These are phyloP conservation scores for Yarrowia galli DNA, from an alignment of 1,139 yeast species.

Conservation along the genomic window DNA sequence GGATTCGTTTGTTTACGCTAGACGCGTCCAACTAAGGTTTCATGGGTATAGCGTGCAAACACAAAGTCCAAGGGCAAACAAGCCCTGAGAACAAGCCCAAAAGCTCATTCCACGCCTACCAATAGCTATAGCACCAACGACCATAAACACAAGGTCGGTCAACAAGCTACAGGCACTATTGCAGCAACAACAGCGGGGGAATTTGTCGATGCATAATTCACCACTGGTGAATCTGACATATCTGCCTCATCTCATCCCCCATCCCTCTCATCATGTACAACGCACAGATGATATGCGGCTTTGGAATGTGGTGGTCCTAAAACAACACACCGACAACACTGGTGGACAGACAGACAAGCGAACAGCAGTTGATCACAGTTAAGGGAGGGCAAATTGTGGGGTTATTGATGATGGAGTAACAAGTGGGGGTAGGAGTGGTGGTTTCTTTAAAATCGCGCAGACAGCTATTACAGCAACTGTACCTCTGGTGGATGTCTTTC, in stretches of 20 bases:
- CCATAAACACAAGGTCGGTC: not conserved
- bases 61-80: not conserved
- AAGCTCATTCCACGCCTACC: not conserved
- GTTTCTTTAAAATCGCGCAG: too few relatives aligned
- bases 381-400: too few relatives aligned
- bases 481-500: too few relatives aligned
- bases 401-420: too few relatives aligned
- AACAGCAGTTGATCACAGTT: too few relatives aligned
- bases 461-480: too few relatives aligned
- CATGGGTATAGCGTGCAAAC: not conserved
- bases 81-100: not conserved
- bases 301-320: not conserved
- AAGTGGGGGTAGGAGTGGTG: too few relatives aligned
- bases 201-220: not conserved
- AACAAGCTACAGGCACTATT: not conserved
- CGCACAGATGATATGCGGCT: not conserved
- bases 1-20: not conserved
- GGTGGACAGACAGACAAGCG: too few relatives aligned
- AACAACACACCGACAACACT: not conserved
- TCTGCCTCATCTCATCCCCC: slow-evolving; percentile 9
- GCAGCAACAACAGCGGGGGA: not conserved
- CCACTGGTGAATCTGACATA: not conserved
- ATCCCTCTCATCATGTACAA: slow-evolving; percentile 3
- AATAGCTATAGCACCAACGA: not conserved
- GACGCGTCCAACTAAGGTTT: not conserved